A percentile compares a stretch with the other conserved stretches of the same genome.
Conservation (phyloP, 306 rosid species). For the Cucumis melo region DNA sequence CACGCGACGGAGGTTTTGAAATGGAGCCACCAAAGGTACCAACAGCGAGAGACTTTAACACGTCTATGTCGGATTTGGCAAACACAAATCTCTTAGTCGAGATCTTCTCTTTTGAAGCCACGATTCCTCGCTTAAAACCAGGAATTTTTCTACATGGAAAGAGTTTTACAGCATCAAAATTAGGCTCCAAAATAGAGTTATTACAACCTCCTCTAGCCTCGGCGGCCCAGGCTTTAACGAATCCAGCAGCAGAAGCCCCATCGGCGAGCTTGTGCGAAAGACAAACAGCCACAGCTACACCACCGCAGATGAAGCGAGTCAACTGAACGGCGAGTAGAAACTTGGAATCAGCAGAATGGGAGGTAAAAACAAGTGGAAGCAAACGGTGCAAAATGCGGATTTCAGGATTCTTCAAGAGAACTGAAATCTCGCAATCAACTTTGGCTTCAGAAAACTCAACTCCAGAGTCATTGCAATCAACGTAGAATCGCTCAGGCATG, state of each 20-base stretch:
- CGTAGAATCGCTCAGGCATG: neutral
- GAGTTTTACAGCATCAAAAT: conserved; percentile 8
- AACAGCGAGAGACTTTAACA: conserved; percentile 1
- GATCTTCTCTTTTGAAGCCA: conserved; percentile 7
- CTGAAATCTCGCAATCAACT: neutral
- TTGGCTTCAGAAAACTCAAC: conserved; percentile 9
- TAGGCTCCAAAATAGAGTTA: neutral
- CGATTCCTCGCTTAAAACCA: neutral
- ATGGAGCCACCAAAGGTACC: neutral
- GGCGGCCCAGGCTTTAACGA: conserved; percentile 12
- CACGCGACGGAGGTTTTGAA: conserved; percentile 15
- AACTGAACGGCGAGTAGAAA: neutral
- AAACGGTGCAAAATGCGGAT: neutral
- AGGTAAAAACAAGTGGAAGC: neutral
- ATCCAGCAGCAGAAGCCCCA: neutral
- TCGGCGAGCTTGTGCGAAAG: conserved; percentile 12
- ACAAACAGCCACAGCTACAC: neutral
- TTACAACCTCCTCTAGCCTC: neutral
- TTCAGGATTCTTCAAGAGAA: conserved; percentile 1
- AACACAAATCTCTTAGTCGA: conserved; percentile 14
- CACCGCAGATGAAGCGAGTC: conserved; percentile 7
- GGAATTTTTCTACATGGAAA: conserved; percentile 20
- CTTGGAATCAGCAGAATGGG: neutral
- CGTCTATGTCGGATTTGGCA: neutral
- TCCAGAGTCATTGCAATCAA: conserved; percentile 16